Base-by-base conservation (phyloP, 1,284 basidiomycete genomes). In the Tilletia setariae region DNA sequence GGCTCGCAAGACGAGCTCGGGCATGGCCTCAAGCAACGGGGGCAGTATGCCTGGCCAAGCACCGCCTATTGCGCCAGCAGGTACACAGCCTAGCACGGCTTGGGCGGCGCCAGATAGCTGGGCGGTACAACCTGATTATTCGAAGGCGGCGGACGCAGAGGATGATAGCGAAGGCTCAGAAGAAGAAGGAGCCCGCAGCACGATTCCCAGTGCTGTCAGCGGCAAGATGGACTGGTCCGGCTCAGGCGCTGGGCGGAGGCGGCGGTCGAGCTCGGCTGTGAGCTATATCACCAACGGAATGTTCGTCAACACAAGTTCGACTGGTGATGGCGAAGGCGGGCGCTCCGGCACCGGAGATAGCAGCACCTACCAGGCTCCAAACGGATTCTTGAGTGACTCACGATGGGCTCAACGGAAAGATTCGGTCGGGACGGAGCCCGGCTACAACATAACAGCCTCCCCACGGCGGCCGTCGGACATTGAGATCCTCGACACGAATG, bases 81-180 rank as follows among this genome's bases (percentile, higher is more conserved):
- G 25, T 16, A 28, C 25, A 7, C 53, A n/a, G 28, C 23, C 25
- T 11, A 63, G 42, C 42, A 63, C 40, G 42, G 62, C 75, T 47
- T 82, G 80, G 80, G 73, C 75, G 73, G 79, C 80, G 21, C 80
- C 80, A 15, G 79, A 80, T 68, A 78, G 76, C 67, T 82, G 80
- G 80, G 80, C 80, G 21, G 80, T 82, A 23, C 77, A 79, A 56
- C 72, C 76, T 2, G 72, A 77, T 62, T 70, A 71, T 65, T 66
- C 69, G n/a, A 68, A 66, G 28, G 76, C 74, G 53, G 69, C 70
- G 16, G 72, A 69, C 23, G 76, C 76, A 67, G 72, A 71, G 42
- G 74, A 78, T 25, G 76, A 73, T 43, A 47, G 35, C 43, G 63
- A 63, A 25, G 63, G 44, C 25, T 68, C 67, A 3, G 75, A 70